Evolutionary conservation across 2,329 filamentous ascomycete genomes (phyloP).

Genomic region (Claviceps humidiphila): DNA sequence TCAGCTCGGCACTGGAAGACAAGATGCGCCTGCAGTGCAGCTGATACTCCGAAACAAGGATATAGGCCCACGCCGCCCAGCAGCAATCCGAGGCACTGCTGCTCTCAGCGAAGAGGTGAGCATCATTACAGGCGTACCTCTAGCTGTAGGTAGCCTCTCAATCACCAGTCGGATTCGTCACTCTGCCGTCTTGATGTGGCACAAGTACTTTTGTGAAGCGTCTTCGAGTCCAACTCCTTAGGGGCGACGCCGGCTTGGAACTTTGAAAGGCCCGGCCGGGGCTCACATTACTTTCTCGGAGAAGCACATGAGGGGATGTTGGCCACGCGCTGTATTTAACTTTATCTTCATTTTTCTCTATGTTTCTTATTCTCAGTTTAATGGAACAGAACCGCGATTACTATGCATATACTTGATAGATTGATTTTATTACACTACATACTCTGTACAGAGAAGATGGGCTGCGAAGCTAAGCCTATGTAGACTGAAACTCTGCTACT

Average conservation of each 20-base stretch:
- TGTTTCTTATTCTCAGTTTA: no score
- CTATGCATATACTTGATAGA: no score
- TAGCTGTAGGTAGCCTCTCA: slow-evolving; percentile 19
- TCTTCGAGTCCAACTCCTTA: slow-evolving; percentile 6
- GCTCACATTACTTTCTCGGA: background rate
- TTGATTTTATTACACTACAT: no score
- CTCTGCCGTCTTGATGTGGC: slow-evolving; percentile 15
- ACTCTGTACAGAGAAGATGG: no score
- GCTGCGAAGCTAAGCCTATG: no score
- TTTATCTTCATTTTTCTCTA: no score
- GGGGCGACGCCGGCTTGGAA: background rate
- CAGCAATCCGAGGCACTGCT: slow-evolving; percentile 52
- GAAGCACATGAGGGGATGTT: no score
- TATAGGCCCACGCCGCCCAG: slow-evolving; percentile 52
- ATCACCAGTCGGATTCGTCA: slow-evolving; percentile 41
- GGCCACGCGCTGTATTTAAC: no score
- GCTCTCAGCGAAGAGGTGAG: slow-evolving; percentile 27
- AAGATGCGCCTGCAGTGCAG: slow-evolving; percentile 39
- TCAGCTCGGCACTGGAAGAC: slow-evolving; percentile 44
- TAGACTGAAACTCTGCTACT: no score
- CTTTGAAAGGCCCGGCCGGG: background rate
- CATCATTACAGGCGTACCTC: slow-evolving; percentile 30
- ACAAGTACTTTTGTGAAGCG: slow-evolving; percentile 10
- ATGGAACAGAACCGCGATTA: no score
- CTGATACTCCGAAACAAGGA: slow-evolving; percentile 49